These are phyloP conservation scores for Pelargonium nanum DNA, from an alignment of 345 rosid species.

Conservation along the genomic window DNA sequence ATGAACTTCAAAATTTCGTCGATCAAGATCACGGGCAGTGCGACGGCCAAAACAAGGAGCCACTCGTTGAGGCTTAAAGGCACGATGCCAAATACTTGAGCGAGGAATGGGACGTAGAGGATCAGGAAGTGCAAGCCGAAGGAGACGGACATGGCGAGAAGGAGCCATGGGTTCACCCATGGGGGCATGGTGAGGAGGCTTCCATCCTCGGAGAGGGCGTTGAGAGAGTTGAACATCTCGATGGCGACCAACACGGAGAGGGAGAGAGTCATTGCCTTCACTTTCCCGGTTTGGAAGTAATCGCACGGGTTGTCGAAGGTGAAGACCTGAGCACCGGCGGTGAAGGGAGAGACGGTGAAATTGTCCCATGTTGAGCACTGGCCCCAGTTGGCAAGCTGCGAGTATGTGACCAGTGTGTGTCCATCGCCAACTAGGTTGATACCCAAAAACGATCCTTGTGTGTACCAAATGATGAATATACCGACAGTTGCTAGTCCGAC, in stretches of 20 bases:
- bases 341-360: constrained; percentile 61
- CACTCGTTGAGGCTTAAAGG: constrained; percentile 85
- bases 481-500: constrained; percentile 95
- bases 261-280: constrained; percentile 83
- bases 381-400: constrained; percentile 80
- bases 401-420: constrained; percentile 70
- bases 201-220: constrained; percentile 86
- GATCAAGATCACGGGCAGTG: constrained; percentile 73
- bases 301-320: constrained; percentile 69
- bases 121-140: constrained; percentile 81
- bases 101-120: constrained; percentile 77
- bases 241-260: constrained; percentile 87
- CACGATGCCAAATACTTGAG: constrained; percentile 68
- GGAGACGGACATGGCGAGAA: constrained; percentile 69
- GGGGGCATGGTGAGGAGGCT: constrained; percentile 87
- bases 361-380: constrained; percentile 66
- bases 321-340: constrained; percentile 55
- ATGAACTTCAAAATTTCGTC: constrained; percentile 75
- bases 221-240: constrained; percentile 94
- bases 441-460: constrained; percentile 56
- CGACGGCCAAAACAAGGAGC: constrained; percentile 65
- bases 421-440: constrained; percentile 90
- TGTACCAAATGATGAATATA: constrained; percentile 85
- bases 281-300: constrained; percentile 68
- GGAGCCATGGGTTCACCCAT: constrained; percentile 85